phyloP scores from a whole-genome alignment of 2,329 filamentous ascomycete genomes.

The Chalara sp. region DNA sequence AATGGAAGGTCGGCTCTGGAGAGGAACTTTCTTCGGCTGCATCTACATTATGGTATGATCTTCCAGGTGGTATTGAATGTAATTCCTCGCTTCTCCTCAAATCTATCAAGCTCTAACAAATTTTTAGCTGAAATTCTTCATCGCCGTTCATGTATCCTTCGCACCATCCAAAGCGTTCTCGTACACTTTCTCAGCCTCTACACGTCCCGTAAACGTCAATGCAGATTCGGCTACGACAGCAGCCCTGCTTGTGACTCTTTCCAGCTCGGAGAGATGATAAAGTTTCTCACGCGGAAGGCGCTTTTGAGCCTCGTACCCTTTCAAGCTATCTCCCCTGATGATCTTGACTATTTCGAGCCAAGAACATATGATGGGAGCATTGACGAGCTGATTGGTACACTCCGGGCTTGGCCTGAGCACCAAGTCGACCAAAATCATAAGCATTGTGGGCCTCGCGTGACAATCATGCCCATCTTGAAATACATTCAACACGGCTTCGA shows the following conservation, averaged over 20 bases:
- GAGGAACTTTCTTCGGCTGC: slow-evolving; percentile 28
- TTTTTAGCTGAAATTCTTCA: slow-evolving; percentile 55
- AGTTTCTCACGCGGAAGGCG: slow-evolving; percentile 57
- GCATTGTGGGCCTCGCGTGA: slow-evolving; percentile 64
- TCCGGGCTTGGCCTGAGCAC: slow-evolving; percentile 63
- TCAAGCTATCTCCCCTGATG: slow-evolving; percentile 37
- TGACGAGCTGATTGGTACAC: slow-evolving; percentile 48
- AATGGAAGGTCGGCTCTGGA: slow-evolving; percentile 14
- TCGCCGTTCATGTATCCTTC: slow-evolving; percentile 59
- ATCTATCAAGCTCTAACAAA: slow-evolving; percentile 9
- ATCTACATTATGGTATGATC: slow-evolving; percentile 56
- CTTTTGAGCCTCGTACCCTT: slow-evolving; percentile 55
- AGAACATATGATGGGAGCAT: slow-evolving; percentile 51
- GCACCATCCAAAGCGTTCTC: slow-evolving; percentile 63
- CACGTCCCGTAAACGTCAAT: slow-evolving; percentile 60
- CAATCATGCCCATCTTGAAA: slow-evolving; percentile 59
- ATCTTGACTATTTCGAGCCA: slow-evolving; percentile 25
- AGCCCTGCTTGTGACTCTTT: slow-evolving; percentile 69
- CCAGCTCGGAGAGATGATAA: slow-evolving; percentile 71
- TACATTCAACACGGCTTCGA: slow-evolving; percentile 53
- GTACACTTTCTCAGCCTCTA: slow-evolving; percentile 62
- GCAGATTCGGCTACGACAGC: slow-evolving; percentile 68
- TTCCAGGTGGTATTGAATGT: slow-evolving; percentile 64
- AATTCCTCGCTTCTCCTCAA: not conserved
- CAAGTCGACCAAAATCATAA: slow-evolving; percentile 68